These are phyloP conservation scores for Aspergillus clavatus DNA, from an alignment of 2,329 filamentous ascomycete genomes.

Conservation along the genomic window DNA sequence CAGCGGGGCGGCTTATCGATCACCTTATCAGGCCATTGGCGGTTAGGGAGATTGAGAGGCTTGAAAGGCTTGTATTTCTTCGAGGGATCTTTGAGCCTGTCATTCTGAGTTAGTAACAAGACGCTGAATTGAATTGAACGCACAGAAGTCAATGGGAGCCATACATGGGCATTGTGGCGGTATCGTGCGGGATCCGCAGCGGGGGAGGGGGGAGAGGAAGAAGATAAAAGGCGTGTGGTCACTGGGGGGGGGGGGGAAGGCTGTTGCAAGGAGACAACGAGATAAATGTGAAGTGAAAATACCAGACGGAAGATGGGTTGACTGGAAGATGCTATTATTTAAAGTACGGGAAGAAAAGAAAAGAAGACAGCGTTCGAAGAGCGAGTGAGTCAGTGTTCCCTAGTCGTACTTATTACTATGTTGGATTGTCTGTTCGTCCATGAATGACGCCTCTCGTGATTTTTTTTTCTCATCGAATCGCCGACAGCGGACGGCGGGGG, in stretches of 20 bases:
- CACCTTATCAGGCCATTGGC: slow-evolving; percentile 73
- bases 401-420: no score
- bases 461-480: slow-evolving; percentile 9
- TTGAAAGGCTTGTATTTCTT: slow-evolving; percentile 46
- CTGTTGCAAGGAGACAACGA: slow-evolving; percentile 1
- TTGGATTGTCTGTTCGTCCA: no score
- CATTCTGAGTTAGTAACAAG: slow-evolving; percentile 8
- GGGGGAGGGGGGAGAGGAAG: slow-evolving; percentile 9
- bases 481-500: slow-evolving; percentile 15
- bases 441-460: not conserved
- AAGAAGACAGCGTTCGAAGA: not conserved
- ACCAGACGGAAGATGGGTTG: not conserved
- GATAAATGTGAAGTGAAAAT: not conserved
- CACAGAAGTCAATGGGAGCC: slow-evolving; percentile 8
- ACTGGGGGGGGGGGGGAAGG: not conserved
- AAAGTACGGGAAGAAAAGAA: not conserved
- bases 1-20: slow-evolving; percentile 83
- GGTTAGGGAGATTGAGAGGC: slow-evolving; percentile 46
- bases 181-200: slow-evolving; percentile 10
- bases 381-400: slow-evolving; percentile 11
- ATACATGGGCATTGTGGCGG: slow-evolving; percentile 37
- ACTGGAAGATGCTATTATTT: not conserved
- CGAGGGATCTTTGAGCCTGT: slow-evolving; percentile 47
- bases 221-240: slow-evolving; percentile 1
- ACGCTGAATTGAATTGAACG: slow-evolving; percentile 1